Base-by-base conservation (phyloP, 1,284 basidiomycete genomes). In the Phenoliferia sp. region DNA sequence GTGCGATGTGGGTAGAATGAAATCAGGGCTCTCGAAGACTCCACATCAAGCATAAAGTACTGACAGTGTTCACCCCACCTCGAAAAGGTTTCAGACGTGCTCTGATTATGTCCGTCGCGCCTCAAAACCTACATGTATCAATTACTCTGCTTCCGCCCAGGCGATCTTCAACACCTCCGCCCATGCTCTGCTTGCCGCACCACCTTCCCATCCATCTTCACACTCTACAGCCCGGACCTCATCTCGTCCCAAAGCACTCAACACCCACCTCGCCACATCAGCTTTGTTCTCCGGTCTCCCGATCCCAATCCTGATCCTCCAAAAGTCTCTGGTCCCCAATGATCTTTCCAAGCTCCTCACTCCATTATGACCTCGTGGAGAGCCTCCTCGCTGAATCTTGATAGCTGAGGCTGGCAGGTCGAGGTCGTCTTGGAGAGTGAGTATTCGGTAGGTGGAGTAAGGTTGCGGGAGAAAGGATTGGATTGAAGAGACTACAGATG, bases 231-330 rank as follows among this genome's bases (percentile, higher is more conserved):
- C 35, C 3, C 36, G 15, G 0, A 70, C 64, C 39, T 70, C 66
- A 4, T 60, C 44, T 44, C 71, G 34, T 29, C 31, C 55, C 2
- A 72, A 19, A 15, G 71, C 65, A 3, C 55, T 52, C 17, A 72
- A 31, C 17, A 72, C 71, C 28, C 60, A 72, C 3, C n/a, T 44
- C 52, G 62, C 63, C 2, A 70, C 71, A 35, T 68, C 36, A 29
- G 31, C 48, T 39, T 61, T 35, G 10, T 55, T 36, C 26, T 55
- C 61, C n/a, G 71, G 71, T 31, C 71, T 62, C 12, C 71, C 71
- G n/a, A 72, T 68, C n/a, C 71, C 71, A 22, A 72, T 22, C 62
- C 68, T 62, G 7, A 72, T 26, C 6, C 68, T 44, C 31, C 61
- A 58, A 26, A 68, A 70, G 7, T 65, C 62, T 22, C 36, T 17